Evolutionary conservation across 2,329 filamentous ascomycete species (phyloP).

Genomic region (Fusarium vanettenii): DNA sequence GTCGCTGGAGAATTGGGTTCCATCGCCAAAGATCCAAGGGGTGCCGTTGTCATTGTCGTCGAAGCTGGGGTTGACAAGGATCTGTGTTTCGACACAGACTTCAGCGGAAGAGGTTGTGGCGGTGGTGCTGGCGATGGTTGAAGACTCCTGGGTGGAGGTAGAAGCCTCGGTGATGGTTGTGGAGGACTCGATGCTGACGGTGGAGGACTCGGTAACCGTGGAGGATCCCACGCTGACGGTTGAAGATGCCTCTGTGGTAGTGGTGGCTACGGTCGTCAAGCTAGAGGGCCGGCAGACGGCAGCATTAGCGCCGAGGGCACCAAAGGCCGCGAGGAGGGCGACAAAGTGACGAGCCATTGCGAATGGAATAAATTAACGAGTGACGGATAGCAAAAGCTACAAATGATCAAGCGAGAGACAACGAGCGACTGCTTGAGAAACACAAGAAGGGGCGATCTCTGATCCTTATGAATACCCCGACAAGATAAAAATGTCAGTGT

Average conservation of each 20-base stretch:
- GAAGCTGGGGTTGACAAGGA: constrained; percentile 10
- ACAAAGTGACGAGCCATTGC: neutral
- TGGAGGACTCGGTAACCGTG: neutral
- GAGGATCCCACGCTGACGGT: neutral
- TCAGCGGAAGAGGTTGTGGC: neutral
- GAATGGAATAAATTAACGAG: neutral
- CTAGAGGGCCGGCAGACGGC: neutral
- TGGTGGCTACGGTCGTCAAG: neutral
- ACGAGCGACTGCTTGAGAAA: neutral
- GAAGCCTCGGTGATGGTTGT: neutral
- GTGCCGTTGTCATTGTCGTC: neutral
- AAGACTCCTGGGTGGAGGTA: neutral
- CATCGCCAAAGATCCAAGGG: neutral
- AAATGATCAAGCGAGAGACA: neutral
- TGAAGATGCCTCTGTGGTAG: neutral
- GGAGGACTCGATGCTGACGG: neutral
- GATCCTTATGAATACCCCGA: neutral
- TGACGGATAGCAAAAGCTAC: neutral
- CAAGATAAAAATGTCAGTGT: neutral
- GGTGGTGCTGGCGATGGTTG: neutral
- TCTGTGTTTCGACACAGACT: neutral
- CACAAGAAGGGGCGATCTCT: neutral
- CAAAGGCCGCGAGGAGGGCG: neutral
- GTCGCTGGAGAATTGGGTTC: neutral
- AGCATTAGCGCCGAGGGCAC: neutral